These are phyloP conservation scores for Chloris gayana DNA, from an alignment of 176 grass and related monocot genomes.

Conservation along the genomic window DNA sequence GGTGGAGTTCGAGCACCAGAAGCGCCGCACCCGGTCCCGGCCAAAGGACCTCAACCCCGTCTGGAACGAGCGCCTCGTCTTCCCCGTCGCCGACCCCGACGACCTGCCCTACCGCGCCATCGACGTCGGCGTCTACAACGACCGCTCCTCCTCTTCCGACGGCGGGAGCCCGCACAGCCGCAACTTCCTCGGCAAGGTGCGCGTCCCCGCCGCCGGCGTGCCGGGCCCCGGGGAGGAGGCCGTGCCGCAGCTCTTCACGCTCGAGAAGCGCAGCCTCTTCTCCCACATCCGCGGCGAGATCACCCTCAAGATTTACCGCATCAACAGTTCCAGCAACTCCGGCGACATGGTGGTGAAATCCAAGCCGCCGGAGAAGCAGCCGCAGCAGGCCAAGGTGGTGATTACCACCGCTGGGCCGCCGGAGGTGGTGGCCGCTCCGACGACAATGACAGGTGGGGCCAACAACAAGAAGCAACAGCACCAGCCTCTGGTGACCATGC, in stretches of 20 bases:
- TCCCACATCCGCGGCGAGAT: conserved; percentile 94
- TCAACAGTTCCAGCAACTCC: conserved; percentile 8
- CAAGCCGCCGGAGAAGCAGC: conserved; percentile 38
- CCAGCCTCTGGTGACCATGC: conserved; percentile 36
- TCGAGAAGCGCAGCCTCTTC: conserved; percentile 89
- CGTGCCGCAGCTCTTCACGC: conserved; percentile 78
- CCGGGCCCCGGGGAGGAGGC: conserved; percentile 69
- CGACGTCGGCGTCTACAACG: conserved; percentile 83
- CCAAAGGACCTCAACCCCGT: conserved; percentile 81
- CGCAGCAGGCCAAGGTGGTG: conserved; percentile 41
- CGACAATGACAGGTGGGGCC: not conserved
- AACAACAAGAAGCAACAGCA: conserved; percentile 49
- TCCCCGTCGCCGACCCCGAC: conserved; percentile 74
- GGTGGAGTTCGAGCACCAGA: conserved; percentile 92
- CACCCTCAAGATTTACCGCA: conserved; percentile 85
- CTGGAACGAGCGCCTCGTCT: conserved; percentile 90
- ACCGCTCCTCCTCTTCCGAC: conserved; percentile 19
- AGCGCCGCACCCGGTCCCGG: conserved; percentile 59
- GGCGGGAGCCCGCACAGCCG: conserved; percentile 18
- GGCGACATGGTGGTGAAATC: conserved; percentile 31
- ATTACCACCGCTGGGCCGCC: conserved; percentile 31
- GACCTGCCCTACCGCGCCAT: conserved; percentile 89
- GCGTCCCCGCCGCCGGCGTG: conserved; percentile 61
- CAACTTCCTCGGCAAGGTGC: conserved; percentile 93
- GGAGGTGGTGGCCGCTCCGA: conserved; percentile 39